Percentiles rank a stretch among this genome's conserved stretches.
Evolutionary conservation across 2,329 filamentous ascomycete genomes (phyloP).

Genomic region (Mariannaea elegans): DNA sequence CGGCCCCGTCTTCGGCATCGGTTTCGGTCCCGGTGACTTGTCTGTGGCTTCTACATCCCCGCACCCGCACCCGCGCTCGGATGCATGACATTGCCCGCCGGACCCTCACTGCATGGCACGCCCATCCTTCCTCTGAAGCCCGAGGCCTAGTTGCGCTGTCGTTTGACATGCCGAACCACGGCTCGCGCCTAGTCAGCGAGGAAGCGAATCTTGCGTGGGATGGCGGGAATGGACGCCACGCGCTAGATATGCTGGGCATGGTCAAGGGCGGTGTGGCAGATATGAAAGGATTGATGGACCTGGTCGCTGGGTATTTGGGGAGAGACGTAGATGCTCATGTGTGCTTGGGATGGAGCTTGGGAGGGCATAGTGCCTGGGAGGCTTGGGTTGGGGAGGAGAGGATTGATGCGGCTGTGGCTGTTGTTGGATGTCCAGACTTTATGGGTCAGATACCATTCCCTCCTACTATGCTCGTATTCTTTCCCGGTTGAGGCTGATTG

Average conservation of each 20-base stretch:
- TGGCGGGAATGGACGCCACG: slow-evolving; percentile 80
- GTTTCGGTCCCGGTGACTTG: slow-evolving; percentile 67
- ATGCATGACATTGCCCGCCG: slow-evolving; percentile 81
- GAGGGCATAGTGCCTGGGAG: slow-evolving; percentile 90
- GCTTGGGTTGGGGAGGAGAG: slow-evolving; percentile 80
- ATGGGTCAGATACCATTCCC: slow-evolving; percentile 62
- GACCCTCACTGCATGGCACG: slow-evolving; percentile 74
- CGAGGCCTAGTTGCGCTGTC: slow-evolving; percentile 79
- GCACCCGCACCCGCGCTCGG: slow-evolving; percentile 72
- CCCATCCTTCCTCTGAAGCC: slow-evolving; percentile 43
- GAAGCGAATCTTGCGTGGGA: slow-evolving; percentile 82
- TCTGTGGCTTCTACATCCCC: slow-evolving; percentile 91
- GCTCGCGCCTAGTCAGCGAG: slow-evolving; percentile 72
- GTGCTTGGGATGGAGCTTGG: slow-evolving; percentile 83
- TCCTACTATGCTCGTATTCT: background rate
- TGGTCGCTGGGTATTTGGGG: slow-evolving; percentile 76
- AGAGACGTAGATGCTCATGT: slow-evolving; percentile 69
- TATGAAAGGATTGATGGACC: slow-evolving; percentile 77
- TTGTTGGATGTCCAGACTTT: slow-evolving; percentile 93
- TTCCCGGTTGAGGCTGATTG: background rate
- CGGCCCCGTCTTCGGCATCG: no score
- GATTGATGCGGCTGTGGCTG: slow-evolving; percentile 78
- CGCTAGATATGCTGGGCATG: slow-evolving; percentile 88
- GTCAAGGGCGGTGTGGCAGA: slow-evolving; percentile 80
- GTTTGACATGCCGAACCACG: slow-evolving; percentile 96